These are phyloP conservation scores for Penicillium longicatenatum DNA, from an alignment of 495 filamentous ascomycete genomes.

Conservation along the genomic window DNA sequence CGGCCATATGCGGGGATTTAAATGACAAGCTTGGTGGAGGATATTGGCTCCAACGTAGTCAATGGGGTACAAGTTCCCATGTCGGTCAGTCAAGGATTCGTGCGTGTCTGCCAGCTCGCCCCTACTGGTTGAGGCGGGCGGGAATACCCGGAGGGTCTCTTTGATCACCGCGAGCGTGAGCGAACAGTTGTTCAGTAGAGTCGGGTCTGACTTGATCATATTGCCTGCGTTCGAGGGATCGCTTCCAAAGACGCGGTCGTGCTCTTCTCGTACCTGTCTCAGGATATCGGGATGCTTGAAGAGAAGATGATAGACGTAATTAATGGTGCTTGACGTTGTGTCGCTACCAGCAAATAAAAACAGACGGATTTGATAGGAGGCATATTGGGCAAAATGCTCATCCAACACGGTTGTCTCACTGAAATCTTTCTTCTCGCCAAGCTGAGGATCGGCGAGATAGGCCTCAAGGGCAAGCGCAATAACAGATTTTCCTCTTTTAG, in stretches of 20 bases:
- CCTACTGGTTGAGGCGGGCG: conserved; percentile 20
- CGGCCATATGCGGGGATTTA: background rate
- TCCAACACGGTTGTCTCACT: background rate
- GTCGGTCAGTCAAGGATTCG: background rate
- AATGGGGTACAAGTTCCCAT: background rate
- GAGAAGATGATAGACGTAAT: conserved; percentile 47
- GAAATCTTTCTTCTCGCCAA: background rate
- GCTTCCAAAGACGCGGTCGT: conserved; percentile 40
- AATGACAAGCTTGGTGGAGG: background rate
- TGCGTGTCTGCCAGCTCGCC: background rate
- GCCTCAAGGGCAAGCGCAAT: background rate
- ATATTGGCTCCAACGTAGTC: conserved; percentile 23
- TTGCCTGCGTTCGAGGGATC: conserved; percentile 23
- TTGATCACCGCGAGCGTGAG: conserved; percentile 52
- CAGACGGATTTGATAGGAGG: background rate
- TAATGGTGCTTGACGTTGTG: conserved; percentile 36
- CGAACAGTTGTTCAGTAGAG: conserved; percentile 41
- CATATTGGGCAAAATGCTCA: conserved; percentile 4
- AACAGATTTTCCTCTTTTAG: conserved; percentile 1
- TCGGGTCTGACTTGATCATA: conserved; percentile 32
- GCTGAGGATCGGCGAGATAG: background rate
- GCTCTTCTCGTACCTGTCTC: conserved; percentile 42
- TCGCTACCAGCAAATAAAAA: conserved; percentile 3
- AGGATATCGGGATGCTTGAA: conserved; percentile 43
- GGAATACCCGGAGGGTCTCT: conserved; percentile 48